phyloP scores from a whole-genome alignment of 2,329 filamentous ascomycete species.

The Phialophora expanda region DNA sequence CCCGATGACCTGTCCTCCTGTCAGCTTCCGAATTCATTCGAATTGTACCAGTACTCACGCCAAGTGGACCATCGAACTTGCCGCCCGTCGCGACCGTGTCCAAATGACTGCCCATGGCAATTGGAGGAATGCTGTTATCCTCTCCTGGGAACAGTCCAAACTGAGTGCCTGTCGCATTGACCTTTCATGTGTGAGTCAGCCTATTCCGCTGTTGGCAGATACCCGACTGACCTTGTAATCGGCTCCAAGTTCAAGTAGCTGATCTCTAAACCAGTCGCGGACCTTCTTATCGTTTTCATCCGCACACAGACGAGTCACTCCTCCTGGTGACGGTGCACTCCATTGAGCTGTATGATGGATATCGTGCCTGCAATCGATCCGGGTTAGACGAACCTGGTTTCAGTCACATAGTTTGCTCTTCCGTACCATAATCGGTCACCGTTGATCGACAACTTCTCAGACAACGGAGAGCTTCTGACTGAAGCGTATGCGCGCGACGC shows the following conservation, averaged over 20 bases:
- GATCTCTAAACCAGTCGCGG: slow-evolving; percentile 76
- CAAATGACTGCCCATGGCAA: slow-evolving; percentile 42
- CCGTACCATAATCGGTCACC: slow-evolving; percentile 4
- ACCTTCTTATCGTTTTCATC: slow-evolving; percentile 72
- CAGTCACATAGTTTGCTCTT: no score
- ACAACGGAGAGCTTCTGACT: no score
- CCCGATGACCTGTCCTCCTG: slow-evolving; percentile 60
- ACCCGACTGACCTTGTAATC: no score
- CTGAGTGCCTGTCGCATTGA: slow-evolving; percentile 82
- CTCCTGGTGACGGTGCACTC: slow-evolving; percentile 21
- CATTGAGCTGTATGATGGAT: slow-evolving; percentile 13
- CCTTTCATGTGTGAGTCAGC: slow-evolving; percentile 58
- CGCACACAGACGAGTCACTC: slow-evolving; percentile 63
- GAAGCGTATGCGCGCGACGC: no score
- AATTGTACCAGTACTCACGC: slow-evolving; percentile 71
- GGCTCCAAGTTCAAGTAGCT: slow-evolving; percentile 60
- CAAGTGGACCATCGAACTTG: slow-evolving; percentile 75
- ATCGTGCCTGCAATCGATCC: no score
- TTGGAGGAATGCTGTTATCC: slow-evolving; percentile 55
- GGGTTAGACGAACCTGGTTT: no score
- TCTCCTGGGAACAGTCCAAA: slow-evolving; percentile 73
- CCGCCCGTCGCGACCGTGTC: slow-evolving; percentile 67
- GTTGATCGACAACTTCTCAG: slow-evolving; percentile 1
- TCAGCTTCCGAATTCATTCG: slow-evolving; percentile 69
- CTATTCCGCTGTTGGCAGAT: no score